These are phyloP conservation scores for Eutrema salsugineum DNA, from an alignment of 441 rosid species.

Conservation along the genomic window DNA sequence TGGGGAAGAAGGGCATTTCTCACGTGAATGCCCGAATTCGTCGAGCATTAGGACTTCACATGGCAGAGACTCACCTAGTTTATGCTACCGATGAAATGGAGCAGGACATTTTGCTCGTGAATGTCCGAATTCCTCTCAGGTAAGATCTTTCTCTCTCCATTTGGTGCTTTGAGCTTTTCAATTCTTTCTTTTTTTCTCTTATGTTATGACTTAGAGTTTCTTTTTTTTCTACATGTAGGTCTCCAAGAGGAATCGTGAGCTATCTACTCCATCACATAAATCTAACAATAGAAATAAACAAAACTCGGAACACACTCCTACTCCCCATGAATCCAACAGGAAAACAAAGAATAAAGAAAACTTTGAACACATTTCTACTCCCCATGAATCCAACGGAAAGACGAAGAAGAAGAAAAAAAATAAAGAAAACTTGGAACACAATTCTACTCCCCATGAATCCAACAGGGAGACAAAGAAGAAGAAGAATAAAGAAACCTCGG, in stretches of 20 bases:
- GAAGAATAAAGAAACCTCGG: conserved; percentile 23
- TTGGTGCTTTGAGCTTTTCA: neutral
- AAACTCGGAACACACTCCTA: no score
- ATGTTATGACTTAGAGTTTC: neutral
- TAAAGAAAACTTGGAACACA: conserved; percentile 28
- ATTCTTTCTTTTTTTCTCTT: neutral
- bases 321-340: conserved; percentile 33
- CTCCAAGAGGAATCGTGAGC: conserved; percentile 45
- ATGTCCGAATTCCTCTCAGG: conserved; percentile 57
- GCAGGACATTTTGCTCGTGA: conserved; percentile 90
- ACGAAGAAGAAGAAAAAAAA: neutral
- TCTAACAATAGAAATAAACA: conserved; percentile 33
- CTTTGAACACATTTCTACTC: conserved; percentile 43
- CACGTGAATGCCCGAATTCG: conserved; percentile 69
- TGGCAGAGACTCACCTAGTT: conserved; percentile 33
- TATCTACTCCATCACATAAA: conserved; percentile 35
- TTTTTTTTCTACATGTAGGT: conserved; percentile 35
- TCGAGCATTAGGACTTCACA: no score
- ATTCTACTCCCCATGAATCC: conserved; percentile 47
- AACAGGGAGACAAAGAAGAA: conserved; percentile 30
- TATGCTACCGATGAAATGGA: conserved; percentile 70
- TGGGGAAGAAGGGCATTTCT: conserved; percentile 80
- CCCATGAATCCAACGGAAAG: conserved; percentile 44
- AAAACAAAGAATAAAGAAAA: conserved; percentile 33
- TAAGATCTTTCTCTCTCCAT: conserved; percentile 13